Evolutionary conservation across 495 filamentous ascomycete genomes (phyloP).

Genomic region (Schizothecium vesticola): DNA sequence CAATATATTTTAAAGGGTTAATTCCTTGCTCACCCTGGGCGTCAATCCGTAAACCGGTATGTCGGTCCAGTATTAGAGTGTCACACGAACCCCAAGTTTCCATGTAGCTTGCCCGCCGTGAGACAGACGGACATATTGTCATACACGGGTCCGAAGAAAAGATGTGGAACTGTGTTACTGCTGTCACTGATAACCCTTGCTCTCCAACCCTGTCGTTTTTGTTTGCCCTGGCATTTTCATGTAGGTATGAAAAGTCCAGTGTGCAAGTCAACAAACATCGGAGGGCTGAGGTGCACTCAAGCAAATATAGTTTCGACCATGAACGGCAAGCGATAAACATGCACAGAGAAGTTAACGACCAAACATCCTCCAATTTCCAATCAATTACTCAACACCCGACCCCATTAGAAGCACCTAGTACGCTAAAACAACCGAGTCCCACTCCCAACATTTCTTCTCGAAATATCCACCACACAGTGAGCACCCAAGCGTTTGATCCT

Average conservation of each 20-base stretch:
- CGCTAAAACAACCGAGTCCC: neutral
- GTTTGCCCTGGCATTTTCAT: too few relatives aligned
- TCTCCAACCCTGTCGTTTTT: too few relatives aligned
- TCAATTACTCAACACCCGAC: neutral
- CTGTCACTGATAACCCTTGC: neutral
- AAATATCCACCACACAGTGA: neutral
- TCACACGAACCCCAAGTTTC: neutral
- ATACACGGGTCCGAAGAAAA: neutral
- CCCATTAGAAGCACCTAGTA: neutral
- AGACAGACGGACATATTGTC: neutral
- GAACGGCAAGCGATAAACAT: neutral
- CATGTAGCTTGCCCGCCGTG: neutral
- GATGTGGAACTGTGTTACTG: neutral
- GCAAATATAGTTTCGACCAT: neutral
- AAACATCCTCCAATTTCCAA: neutral
- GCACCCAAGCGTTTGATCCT: neutral
- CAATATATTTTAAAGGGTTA: neutral
- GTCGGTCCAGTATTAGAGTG: neutral
- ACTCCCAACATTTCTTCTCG: neutral
- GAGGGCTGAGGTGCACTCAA: too few relatives aligned
- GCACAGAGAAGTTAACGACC: neutral
- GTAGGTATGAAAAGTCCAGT: too few relatives aligned
- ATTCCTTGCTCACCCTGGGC: too few relatives aligned
- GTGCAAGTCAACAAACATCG: neutral
- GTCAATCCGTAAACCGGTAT: neutral